Evolutionary conservation across 2,329 filamentous ascomycete species (phyloP).

Genomic region (Neoscytalidium dimidiatum): DNA sequence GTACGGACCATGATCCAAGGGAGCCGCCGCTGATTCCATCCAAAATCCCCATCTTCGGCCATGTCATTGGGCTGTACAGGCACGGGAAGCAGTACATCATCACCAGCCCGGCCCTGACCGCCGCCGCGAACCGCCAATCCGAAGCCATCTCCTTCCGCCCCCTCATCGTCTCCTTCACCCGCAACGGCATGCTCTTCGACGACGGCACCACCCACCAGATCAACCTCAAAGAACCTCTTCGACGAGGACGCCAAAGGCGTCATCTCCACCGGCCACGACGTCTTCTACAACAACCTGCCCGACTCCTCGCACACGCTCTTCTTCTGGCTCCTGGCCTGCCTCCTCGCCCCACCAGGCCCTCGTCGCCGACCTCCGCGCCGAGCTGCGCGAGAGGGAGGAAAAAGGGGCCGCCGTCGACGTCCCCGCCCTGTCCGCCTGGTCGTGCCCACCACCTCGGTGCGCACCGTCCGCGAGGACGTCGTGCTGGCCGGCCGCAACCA

Average conservation of each 20-base stretch:
- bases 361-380: slow-evolving; percentile 39
- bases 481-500: slow-evolving; percentile 51
- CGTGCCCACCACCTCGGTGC: slow-evolving; percentile 41
- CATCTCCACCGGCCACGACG: background rate
- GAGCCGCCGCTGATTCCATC: slow-evolving; percentile 49
- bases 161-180: slow-evolving; percentile 41
- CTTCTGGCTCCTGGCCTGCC: slow-evolving; percentile 50
- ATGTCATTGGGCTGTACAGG: slow-evolving; percentile 47
- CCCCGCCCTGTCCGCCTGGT: slow-evolving; percentile 43
- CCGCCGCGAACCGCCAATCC: slow-evolving; percentile 41
- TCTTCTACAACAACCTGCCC: slow-evolving; percentile 30
- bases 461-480: slow-evolving; percentile 47
- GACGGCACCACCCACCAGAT: slow-evolving; percentile 20
- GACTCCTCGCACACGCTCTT: slow-evolving; percentile 49
- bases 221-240: background rate
- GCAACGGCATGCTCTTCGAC: slow-evolving; percentile 42
- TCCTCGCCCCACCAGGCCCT: slow-evolving; percentile 45
- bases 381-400: slow-evolving; percentile 27
- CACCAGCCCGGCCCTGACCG: slow-evolving; percentile 42
- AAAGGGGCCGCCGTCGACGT: slow-evolving; percentile 37
- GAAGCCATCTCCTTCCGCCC: slow-evolving; percentile 47
- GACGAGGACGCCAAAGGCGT: background rate
- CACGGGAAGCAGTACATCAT: slow-evolving; percentile 42
- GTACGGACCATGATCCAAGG: slow-evolving; percentile 26
- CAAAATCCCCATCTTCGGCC: slow-evolving; percentile 48